phyloP scores from a whole-genome alignment of 2,329 filamentous ascomycete species.

The Claviceps citrina region DNA sequence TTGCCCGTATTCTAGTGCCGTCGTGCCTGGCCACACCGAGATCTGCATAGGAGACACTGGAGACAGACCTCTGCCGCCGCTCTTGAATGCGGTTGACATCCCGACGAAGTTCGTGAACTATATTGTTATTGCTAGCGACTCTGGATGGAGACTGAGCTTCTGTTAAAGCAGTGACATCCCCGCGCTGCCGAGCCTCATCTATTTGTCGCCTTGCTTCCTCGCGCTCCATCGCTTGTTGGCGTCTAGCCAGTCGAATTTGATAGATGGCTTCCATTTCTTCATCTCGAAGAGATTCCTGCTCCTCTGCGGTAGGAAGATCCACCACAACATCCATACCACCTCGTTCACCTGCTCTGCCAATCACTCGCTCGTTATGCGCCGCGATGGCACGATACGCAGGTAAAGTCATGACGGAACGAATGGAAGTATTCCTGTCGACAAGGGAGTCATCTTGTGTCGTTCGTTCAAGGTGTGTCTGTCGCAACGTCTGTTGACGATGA shows the following conservation, averaged over 20 bases:
- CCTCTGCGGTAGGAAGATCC: conserved; percentile 66
- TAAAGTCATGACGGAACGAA: conserved; percentile 87
- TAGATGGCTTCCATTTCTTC: conserved; percentile 88
- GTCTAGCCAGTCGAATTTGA: conserved; percentile 67
- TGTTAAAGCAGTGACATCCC: conserved; percentile 55
- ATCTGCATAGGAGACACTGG: conserved; percentile 61
- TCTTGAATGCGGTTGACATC: conserved; percentile 41
- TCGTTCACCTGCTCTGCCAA: conserved; percentile 80
- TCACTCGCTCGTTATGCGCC: conserved; percentile 60
- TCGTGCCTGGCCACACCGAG: conserved; percentile 64
- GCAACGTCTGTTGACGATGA: conserved; percentile 1
- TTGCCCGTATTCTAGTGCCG: conserved; percentile 58
- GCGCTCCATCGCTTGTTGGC: conserved; percentile 59
- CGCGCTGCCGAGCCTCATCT: conserved; percentile 54
- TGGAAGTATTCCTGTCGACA: conserved; percentile 69
- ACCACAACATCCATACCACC: conserved; percentile 83
- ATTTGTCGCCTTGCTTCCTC: conserved; percentile 58
- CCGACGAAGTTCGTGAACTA: conserved; percentile 43
- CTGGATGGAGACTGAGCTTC: conserved; percentile 45
- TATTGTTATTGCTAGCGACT: conserved; percentile 30
- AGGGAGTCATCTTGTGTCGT: conserved; percentile 19
- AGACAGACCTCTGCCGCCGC: conserved; percentile 50
- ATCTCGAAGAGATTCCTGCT: conserved; percentile 64
- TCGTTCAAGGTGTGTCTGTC: conserved; percentile 7
- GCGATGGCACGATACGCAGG: conserved; percentile 67